phyloP scores from a whole-genome alignment of 129 eudicot genomes.

The Artemisia annua region DNA sequence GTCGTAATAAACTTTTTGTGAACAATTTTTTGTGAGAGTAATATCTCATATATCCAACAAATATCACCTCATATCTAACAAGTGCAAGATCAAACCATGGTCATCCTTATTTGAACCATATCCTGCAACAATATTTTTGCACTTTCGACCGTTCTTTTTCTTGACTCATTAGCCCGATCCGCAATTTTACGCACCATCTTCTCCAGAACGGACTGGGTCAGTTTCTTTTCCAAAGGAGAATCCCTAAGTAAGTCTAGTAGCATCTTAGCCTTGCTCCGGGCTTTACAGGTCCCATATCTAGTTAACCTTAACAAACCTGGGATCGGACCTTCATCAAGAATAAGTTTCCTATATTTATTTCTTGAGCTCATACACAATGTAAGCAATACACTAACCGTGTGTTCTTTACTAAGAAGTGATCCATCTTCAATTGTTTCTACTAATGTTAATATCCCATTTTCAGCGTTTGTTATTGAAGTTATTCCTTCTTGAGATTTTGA shows the following conservation, averaged over 20 bases:
- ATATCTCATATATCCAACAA: no score
- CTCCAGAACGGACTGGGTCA: conserved; percentile 47
- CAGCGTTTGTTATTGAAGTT: conserved; percentile 39
- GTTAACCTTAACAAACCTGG: conserved; percentile 76
- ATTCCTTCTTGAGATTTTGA: conserved; percentile 56
- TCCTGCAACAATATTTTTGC: conserved; percentile 60
- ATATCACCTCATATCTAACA: conserved; percentile 41
- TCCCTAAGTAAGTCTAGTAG: conserved; percentile 69
- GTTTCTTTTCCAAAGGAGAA: conserved; percentile 38
- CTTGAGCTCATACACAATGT: conserved; percentile 59
- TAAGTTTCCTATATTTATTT: conserved; percentile 60
- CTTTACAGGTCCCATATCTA: conserved; percentile 61
- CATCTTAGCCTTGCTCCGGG: conserved; percentile 59
- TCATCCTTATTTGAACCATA: conserved; percentile 63
- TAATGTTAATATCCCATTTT: conserved; percentile 64
- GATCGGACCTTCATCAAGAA: conserved; percentile 81
- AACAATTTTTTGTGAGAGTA: no score
- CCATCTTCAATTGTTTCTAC: conserved; percentile 85
- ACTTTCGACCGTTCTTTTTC: conserved; percentile 48
- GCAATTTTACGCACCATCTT: conserved; percentile 59
- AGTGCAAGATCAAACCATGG: conserved; percentile 42
- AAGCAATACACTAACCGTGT: conserved; percentile 67
- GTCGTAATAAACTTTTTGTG: no score
- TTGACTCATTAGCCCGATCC: conserved; percentile 48
- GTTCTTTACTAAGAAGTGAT: conserved; percentile 61